A percentile compares a stretch with the other conserved stretches of the same genome.
phyloP scores from a whole-genome alignment of 768 basidiomycete species.

The Clitopilus hobsonii region DNA sequence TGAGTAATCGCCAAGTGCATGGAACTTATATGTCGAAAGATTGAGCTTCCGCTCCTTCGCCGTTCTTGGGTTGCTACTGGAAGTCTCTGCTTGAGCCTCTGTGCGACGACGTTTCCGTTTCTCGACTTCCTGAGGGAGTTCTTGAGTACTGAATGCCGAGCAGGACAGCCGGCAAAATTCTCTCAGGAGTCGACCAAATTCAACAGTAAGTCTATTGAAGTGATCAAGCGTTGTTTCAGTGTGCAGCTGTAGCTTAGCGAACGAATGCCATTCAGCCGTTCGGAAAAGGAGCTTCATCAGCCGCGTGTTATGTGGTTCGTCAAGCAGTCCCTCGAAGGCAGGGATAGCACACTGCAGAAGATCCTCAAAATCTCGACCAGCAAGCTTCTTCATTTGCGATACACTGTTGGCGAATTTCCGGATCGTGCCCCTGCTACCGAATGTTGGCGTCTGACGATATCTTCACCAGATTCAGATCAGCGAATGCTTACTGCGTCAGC shows the following conservation, averaged over 20 bases:
- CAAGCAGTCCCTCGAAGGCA: slow-evolving; percentile 27
- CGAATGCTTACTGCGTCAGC: background rate
- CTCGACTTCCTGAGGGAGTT: slow-evolving; percentile 32
- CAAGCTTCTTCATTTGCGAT: slow-evolving; percentile 18
- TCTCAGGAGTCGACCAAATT: slow-evolving; percentile 21
- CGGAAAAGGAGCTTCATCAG: slow-evolving; percentile 19
- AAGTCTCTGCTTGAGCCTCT: background rate
- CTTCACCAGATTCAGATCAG: background rate
- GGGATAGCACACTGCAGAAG: slow-evolving; percentile 28
- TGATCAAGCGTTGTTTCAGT: slow-evolving; percentile 21
- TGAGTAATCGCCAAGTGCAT: slow-evolving; percentile 32
- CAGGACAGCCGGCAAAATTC: slow-evolving; percentile 22
- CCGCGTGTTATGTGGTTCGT: slow-evolving; percentile 14
- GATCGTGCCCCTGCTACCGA: slow-evolving; percentile 8
- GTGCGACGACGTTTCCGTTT: slow-evolving; percentile 24
- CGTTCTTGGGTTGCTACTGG: background rate
- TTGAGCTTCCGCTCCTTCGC: slow-evolving; percentile 18
- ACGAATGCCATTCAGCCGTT: slow-evolving; percentile 29
- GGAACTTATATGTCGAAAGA: slow-evolving; percentile 31
- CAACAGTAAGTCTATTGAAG: slow-evolving; percentile 16
- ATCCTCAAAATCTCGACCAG: slow-evolving; percentile 18
- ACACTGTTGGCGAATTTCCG: slow-evolving; percentile 13
- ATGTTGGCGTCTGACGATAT: slow-evolving; percentile 2
- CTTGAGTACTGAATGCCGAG: slow-evolving; percentile 18
- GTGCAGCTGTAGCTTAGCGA: slow-evolving; percentile 33